phyloP scores from a whole-genome alignment of 2,329 filamentous ascomycete species.

The Sclerotinia borealis region DNA sequence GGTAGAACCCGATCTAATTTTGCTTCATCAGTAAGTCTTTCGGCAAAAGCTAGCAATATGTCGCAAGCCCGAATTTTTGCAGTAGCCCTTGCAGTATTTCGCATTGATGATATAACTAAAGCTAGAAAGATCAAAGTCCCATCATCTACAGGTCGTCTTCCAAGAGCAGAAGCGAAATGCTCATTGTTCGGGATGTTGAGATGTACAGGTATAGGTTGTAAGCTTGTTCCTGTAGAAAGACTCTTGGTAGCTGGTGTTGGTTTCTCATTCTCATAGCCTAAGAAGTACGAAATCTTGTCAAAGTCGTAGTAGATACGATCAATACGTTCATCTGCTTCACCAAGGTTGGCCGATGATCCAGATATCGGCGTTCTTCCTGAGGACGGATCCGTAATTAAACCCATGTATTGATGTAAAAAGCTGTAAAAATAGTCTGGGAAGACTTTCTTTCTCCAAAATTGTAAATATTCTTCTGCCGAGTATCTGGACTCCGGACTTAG shows the following conservation, averaged over 20 bases:
- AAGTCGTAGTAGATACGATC: conserved; percentile 91
- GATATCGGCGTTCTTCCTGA: conserved; percentile 69
- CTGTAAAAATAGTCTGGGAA: conserved; percentile 97
- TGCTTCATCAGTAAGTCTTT: conserved; percentile 87
- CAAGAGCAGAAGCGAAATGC: conserved; percentile 56
- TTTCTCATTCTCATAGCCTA: conserved; percentile 60
- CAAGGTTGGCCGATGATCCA: conserved; percentile 63
- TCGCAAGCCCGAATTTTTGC: conserved; percentile 86
- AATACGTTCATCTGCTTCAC: conserved; percentile 88
- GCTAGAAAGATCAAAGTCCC: conserved; percentile 90
- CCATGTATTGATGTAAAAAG: conserved; percentile 97
- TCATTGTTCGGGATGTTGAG: conserved; percentile 83
- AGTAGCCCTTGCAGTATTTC: conserved; percentile 84
- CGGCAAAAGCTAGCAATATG: conserved; percentile 83
- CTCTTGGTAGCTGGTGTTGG: conserved; percentile 27
- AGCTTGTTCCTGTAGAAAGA: conserved; percentile 44
- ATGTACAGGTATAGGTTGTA: conserved; percentile 70
- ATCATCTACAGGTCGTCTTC: conserved; percentile 66
- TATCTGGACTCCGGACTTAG: conserved; percentile 87
- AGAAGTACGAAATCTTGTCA: conserved; percentile 93
- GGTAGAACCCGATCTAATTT: conserved; percentile 91
- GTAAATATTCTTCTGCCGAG: conserved; percentile 87
- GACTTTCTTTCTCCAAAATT: conserved; percentile 85
- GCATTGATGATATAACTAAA: conserved; percentile 78
- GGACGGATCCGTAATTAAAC: conserved; percentile 83